Evolutionary conservation across 2,329 filamentous ascomycete species (phyloP), one percentile per base, ranked within the genome.

Genomic region (Coniochaeta hoffmannii): DNA sequence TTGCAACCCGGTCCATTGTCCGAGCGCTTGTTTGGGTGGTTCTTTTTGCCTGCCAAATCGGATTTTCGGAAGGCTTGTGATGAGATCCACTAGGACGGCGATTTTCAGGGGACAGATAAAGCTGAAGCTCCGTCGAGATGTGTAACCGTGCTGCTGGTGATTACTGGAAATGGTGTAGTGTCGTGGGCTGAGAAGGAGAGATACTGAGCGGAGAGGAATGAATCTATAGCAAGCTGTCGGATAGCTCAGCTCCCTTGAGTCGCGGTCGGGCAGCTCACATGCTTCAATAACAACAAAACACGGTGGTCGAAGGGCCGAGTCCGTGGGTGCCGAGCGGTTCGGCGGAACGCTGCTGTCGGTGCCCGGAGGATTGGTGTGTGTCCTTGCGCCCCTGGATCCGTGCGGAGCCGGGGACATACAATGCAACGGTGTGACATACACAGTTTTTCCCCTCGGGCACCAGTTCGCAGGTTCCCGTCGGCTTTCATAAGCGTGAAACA

Each of bases 381-480:
- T 32, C 30, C 30, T 32, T 32, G 30, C 30, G 30, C 12, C 12
- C 30, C 30, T 32, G 30, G 30, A 32, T 32, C 30, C 19, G 41
- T 17, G 38, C 22, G 41, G 41, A 46, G 41, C 12, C 41, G 22
- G 41, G 7, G 30, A 12, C 19, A 50, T 50, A 28, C 49, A 50
- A 50, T 50, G 49, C 28, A 34, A 50, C 49, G 28, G 28, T 50
- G n/a, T 50, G 41, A 46, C 41, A 46, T 19, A 26, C 41, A 46
- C 41, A 28, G 24, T 22, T 46, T n/a, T n/a, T n/a, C n/a, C 22
- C 41, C 41, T 46, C 41, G 41, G 41, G 15, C 41, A 46, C 5
- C 19, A 46, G 17, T 28, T 28, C 41, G 41, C 24, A 50, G 19
- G 11, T 22, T 50, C 49, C 15, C 28, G 28, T n/a, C n/a, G 15